Conservation (phyloP, 768 basidiomycete genomes). For the Termitomyces sp. region DNA sequence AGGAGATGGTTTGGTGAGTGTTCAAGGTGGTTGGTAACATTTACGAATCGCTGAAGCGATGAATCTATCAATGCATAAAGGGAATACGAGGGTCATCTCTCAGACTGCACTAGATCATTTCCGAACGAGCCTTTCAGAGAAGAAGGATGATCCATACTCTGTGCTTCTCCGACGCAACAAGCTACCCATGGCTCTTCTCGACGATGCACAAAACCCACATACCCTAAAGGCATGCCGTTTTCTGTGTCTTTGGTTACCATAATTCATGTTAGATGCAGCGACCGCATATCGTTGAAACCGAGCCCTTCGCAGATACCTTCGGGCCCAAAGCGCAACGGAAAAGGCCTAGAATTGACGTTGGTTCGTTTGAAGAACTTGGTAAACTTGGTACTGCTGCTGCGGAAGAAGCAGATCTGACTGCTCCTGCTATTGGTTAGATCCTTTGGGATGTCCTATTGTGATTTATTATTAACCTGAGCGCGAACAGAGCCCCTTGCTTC, state of each 20-base stretch:
- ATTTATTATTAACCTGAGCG: not conserved
- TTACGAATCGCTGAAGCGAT: conserved; percentile 7
- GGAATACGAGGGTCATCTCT: conserved; percentile 97
- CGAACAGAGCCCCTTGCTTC: conserved; percentile 44
- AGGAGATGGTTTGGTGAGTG: conserved; percentile 93
- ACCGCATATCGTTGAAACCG: conserved; percentile 92
- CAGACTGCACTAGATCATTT: conserved; percentile 97
- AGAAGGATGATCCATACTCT: conserved; percentile 93
- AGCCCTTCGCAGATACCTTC: conserved; percentile 92
- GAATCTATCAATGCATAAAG: conserved; percentile 37
- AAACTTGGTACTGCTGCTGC: conserved; percentile 54
- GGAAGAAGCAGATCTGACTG: conserved; percentile 47
- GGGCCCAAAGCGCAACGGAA: conserved; percentile 96
- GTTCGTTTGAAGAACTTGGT: conserved; percentile 87
- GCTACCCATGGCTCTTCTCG: conserved; percentile 92
- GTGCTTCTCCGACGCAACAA: conserved; percentile 93
- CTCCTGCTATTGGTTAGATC: conserved; percentile 42
- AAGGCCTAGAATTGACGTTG: conserved; percentile 81
- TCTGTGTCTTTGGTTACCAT: not conserved
- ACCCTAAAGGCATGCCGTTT: conserved; percentile 56
- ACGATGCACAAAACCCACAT: conserved; percentile 83
- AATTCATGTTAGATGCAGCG: conserved; percentile 42
- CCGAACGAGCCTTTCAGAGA: conserved; percentile 78
- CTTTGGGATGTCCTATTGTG: not conserved
- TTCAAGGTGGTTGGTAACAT: conserved; percentile 1